These are phyloP conservation scores for Talinum fruticosum DNA, from an alignment of 148 eudicot genomes.

Conservation along the genomic window DNA sequence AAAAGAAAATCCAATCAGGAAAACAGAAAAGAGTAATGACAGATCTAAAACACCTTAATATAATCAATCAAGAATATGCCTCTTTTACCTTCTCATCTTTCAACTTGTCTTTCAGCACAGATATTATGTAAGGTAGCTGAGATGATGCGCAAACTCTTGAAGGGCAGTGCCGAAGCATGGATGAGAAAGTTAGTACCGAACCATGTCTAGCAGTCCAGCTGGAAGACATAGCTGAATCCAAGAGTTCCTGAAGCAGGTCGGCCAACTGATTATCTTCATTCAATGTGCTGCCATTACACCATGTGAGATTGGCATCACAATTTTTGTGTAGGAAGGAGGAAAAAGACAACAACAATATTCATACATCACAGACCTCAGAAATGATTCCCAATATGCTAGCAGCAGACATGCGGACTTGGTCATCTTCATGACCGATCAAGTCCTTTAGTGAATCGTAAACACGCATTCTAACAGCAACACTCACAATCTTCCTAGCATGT, in stretches of 20 bases:
- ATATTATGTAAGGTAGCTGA: conserved; percentile 34
- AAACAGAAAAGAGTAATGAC: conserved; percentile 3
- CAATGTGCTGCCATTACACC: conserved; percentile 60
- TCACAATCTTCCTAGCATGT: conserved; percentile 85
- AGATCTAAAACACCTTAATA: neutral
- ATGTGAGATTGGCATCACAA: neutral
- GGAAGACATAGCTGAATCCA: conserved; percentile 56
- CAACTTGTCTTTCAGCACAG: conserved; percentile 50
- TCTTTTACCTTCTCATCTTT: conserved; percentile 84
- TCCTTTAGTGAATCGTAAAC: conserved; percentile 51
- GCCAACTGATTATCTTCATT: conserved; percentile 51
- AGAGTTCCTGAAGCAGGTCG: conserved; percentile 63
- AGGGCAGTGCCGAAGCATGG: conserved; percentile 78
- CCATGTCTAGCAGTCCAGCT: conserved; percentile 84
- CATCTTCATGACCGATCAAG: conserved; percentile 71
- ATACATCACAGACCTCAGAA: conserved; percentile 58
- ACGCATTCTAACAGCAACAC: conserved; percentile 61
- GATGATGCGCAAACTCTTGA: conserved; percentile 53
- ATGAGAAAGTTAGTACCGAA: conserved; percentile 65
- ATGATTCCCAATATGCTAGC: conserved; percentile 75
- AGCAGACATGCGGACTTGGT: conserved; percentile 68
- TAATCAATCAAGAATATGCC: neutral
- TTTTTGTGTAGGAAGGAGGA: neutral
- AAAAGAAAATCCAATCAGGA: conserved; percentile 7
- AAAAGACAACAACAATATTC: neutral